Conservation (phyloP, 208 protist genomes). For the Trypanosomatidae sp. region DNA sequence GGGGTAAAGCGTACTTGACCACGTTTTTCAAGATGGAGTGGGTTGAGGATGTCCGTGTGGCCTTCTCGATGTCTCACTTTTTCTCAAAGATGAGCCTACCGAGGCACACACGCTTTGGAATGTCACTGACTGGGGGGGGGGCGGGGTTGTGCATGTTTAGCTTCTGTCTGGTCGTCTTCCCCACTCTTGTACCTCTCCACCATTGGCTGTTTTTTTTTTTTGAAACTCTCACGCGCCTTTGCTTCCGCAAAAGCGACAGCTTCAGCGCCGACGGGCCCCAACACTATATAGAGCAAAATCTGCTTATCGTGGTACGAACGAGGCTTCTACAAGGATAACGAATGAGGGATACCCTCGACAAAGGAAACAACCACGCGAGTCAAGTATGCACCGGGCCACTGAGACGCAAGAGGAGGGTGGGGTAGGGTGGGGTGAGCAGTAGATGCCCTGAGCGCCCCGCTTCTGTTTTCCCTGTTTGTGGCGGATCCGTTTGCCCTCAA, state of each 20-base stretch:
- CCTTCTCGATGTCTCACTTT: neutral
- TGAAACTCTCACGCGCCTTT: neutral
- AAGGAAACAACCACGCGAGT: neutral
- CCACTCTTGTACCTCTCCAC: neutral
- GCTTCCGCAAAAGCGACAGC: neutral
- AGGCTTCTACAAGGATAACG: neutral
- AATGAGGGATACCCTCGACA: neutral
- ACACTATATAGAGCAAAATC: neutral
- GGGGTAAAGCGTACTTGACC: neutral
- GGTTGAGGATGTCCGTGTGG: neutral
- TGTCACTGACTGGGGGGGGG: neutral
- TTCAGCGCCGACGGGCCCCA: neutral
- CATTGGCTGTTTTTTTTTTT: neutral
- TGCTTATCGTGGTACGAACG: neutral
- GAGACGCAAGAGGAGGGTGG: neutral
- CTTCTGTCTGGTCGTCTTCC: neutral
- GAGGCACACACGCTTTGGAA: neutral
- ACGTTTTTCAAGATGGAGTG: neutral
- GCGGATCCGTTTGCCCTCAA: neutral
- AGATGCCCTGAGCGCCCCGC: neutral
- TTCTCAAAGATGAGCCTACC: neutral
- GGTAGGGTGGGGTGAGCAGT: neutral
- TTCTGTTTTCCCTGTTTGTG: conserved; percentile 1
- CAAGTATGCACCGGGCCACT: neutral
- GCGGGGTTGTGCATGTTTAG: neutral